phyloP scores from a whole-genome alignment of 2,329 filamentous ascomycete species.

The Neodidymelliopsis sp. region DNA sequence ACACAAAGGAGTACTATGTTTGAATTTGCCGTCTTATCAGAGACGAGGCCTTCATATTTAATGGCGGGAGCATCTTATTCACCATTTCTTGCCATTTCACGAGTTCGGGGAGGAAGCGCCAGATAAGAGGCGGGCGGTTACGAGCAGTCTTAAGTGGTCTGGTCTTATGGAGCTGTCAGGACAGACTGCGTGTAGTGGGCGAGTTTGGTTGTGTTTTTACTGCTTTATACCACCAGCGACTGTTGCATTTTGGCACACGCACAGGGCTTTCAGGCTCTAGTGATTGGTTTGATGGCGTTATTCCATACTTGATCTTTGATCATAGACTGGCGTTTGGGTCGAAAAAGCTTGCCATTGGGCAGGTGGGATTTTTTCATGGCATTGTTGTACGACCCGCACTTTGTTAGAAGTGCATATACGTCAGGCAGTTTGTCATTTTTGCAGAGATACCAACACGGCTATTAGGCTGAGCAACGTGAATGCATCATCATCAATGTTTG shows the following conservation, averaged over 20 bases:
- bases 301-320: constrained; percentile 25
- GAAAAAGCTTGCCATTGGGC: constrained; percentile 21
- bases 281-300: constrained; percentile 40
- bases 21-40: constrained; percentile 40
- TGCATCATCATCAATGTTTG: constrained; percentile 19
- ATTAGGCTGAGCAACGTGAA: constrained; percentile 30
- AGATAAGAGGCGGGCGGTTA: no score
- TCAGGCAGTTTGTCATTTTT: constrained; percentile 25
- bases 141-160: no score
- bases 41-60: constrained; percentile 32
- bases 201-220: constrained; percentile 21
- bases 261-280: constrained; percentile 37
- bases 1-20: constrained; percentile 25
- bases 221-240: constrained; percentile 41
- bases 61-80: constrained; percentile 15
- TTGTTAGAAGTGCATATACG: constrained; percentile 40
- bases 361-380: constrained; percentile 23
- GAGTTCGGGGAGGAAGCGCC: background rate
- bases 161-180: no score
- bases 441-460: constrained; percentile 37
- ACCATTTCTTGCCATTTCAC: constrained; percentile 8
- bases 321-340: constrained; percentile 32
- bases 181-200: no score
- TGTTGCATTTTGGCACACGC: constrained; percentile 44
- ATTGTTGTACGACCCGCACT: constrained; percentile 37